Evolutionary conservation across 176 grass and related monocot genomes (phyloP), one percentile per base, ranked within the genome.

Genomic region (Dendrocalamus sinicus): DNA sequence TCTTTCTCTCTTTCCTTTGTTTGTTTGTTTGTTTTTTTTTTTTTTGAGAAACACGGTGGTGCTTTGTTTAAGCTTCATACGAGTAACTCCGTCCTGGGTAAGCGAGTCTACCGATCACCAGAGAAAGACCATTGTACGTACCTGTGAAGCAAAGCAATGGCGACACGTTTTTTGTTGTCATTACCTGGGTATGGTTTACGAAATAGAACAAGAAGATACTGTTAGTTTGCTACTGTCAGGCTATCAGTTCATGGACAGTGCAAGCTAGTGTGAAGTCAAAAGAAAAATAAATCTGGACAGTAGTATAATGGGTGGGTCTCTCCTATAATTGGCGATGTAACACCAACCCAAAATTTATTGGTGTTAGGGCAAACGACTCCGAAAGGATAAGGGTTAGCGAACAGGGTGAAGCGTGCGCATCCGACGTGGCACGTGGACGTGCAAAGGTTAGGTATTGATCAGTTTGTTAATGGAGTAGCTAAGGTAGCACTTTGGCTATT

Each of bases 291-390:
- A 9, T 51, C 3, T 12, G 32, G 12, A 50, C 28, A 63, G 43
- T 24, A 4, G 8, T 50, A 17, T 11, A 32, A 67, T 39, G 2
- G 2, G 39, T 37, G 17, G 75, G 28, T 10, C 76, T 55, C 46
- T 70, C 66, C 19, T n/a, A 79, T 86, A 78, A 78, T 79, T 67
- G 77, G 60, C 26, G 59, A 58, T 53, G 70, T 35, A 72, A 32
- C 61, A 45, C 17, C 11, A 6, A 5, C 23, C 4, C 3, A 79
- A 50, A 60, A 43, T 72, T 64, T 62, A 77, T 48, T 58, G 17
- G 7, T 37, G 17, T 16, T 48, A 32, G 37, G 8, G 9, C 26
- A 60, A 61, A 57, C 8, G 60, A 32, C 70, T 44, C 35, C 1
- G 2, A 46, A 47, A 58, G 39, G 61, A 87, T 81, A 76, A 87